phyloP scores from a whole-genome alignment of 139 green algal genomes.

The Edaphochlamys debaryana region DNA sequence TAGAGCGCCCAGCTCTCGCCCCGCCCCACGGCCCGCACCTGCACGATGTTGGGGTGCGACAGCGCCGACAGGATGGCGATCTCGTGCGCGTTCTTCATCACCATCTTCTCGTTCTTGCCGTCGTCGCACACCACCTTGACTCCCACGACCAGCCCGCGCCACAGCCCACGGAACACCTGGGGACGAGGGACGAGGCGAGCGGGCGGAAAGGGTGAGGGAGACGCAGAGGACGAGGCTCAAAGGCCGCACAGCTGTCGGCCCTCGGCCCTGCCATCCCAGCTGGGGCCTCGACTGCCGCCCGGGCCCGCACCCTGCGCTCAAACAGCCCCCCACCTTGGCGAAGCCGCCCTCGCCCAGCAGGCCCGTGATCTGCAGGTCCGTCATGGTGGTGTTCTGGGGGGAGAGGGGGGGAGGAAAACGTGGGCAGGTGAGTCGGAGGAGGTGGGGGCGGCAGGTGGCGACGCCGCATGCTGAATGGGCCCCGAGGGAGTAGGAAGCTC shows the following conservation, averaged over 20 bases:
- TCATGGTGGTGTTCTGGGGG: slow-evolving; percentile 44
- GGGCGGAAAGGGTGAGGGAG: too few species aligned
- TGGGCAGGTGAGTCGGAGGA: not conserved
- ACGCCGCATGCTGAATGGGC: too few species aligned
- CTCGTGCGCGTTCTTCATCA: slow-evolving; percentile 74
- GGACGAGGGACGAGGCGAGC: too few species aligned
- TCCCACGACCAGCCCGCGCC: slow-evolving; percentile 52
- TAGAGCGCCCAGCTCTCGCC: too few species aligned
- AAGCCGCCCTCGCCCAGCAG: slow-evolving; percentile 72
- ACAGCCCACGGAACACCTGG: slow-evolving; percentile 67
- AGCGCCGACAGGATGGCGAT: slow-evolving; percentile 67
- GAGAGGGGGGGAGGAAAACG: not conserved
- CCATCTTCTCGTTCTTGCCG: slow-evolving; percentile 65
- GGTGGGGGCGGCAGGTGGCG: too few species aligned
- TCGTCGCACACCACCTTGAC: slow-evolving; percentile 65
- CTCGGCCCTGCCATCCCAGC: too few species aligned
- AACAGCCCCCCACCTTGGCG: too few species aligned
- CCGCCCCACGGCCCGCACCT: slow-evolving; percentile 34
- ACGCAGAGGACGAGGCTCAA: too few species aligned
- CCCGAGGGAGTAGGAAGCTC: too few species aligned
- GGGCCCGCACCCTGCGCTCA: too few species aligned
- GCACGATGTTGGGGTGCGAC: slow-evolving; percentile 66
- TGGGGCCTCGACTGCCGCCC: too few species aligned
- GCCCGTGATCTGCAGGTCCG: slow-evolving; percentile 51
- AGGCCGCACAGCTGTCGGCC: too few species aligned